Evolutionary conservation across 345 rosid genomes (phyloP), one percentile per base, ranked within the genome.

Genomic region (Alliaria petiolata): DNA sequence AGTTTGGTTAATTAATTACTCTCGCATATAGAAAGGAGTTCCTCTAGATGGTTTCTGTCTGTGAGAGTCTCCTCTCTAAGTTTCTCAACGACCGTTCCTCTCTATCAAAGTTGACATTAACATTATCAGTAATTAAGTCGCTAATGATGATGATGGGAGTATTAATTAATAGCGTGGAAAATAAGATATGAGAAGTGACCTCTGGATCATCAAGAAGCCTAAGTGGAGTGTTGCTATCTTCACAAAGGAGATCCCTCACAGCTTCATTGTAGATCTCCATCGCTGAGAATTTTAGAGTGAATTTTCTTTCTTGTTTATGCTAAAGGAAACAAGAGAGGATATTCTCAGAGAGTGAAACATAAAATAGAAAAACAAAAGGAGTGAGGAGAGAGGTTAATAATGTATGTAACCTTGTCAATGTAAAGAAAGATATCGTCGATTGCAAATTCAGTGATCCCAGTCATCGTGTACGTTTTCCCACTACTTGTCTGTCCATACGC

Each of bases 191-290:
- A n/a, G 6, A 50, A 39, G 17, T 19, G 11, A 89, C 98, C 92
- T 92, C 98, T 28, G 98, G 98, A 80, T 92, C 98, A 86, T 92
- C 96, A 1, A 87, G 81, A 72, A 91, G 82, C 67, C 97, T 78
- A 47, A 92, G 88, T 38, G 98, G 89, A 52, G 25, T 58, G 13
- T 73, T 80, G 22, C 46, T 65, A 65, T 86, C 91, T 49, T 83
- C 54, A 83, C 86, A 84, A 22, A 92, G 93, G 13, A 92, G 95
- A 75, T 92, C 98, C 67, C 90, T 85, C 11, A 91, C 97, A 63
- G 86, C 88, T 82, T 89, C 97, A 80, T 89, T 91, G 49, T 91
- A 91, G 17, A 92, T 92, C 85, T 92, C 98, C 75, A 92, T 82
- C 6, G 98, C 98, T 61, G 95, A 89, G 79, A 92, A 92, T 65